Evolutionary conservation across 768 basidiomycete genomes (phyloP), one percentile per base, ranked within the genome.

Genomic region (Leccinum arenicola): DNA sequence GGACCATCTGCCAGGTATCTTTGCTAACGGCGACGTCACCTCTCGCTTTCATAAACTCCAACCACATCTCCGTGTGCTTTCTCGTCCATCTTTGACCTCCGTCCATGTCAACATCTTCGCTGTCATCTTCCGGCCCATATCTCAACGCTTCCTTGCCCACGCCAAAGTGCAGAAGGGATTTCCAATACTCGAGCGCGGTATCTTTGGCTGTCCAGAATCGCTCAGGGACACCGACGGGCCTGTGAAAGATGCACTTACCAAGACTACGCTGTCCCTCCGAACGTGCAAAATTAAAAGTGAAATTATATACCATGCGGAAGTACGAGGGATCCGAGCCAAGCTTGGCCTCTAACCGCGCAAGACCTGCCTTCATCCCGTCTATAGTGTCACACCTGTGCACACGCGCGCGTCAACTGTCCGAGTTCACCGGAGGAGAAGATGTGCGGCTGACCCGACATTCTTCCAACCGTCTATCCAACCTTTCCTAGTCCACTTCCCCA

Each of bases 401-500:
- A 19, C 40, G 21, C n/a, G 23, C n/a, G 25, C 19, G 14, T 60
- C 23, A 63, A 48, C 53, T 49, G 57, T 27, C 58, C 52, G 63
- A 47, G 7, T 21, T 43, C 25, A 17, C 49, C 57, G 61, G 35
- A 25, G 15, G 35, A 25, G 19, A 43, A 23, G 47, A 15, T 7
- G 40, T 25, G 38, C 40, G 27, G 74, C 87, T 58, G 65, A 90
- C 89, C 87, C 82, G 36, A 89, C 74, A 14, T 66, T 70, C 72
- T 85, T 89, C 92, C 93, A 93, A 1, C 92, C 93, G 0, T 91
- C 88, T 36, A 84, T 65, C 91, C 91, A 95, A 0, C 84, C 87
- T 60, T 82, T 76, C 62, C 76, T 80, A 33, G 77, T 78, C 87
- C 92, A 96, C 58, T 81, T 78, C 2, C 89, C 92, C 54, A 95